Evolutionary conservation across 1,284 basidiomycete species (phyloP).

Genomic region (Sutorius eximius): DNA sequence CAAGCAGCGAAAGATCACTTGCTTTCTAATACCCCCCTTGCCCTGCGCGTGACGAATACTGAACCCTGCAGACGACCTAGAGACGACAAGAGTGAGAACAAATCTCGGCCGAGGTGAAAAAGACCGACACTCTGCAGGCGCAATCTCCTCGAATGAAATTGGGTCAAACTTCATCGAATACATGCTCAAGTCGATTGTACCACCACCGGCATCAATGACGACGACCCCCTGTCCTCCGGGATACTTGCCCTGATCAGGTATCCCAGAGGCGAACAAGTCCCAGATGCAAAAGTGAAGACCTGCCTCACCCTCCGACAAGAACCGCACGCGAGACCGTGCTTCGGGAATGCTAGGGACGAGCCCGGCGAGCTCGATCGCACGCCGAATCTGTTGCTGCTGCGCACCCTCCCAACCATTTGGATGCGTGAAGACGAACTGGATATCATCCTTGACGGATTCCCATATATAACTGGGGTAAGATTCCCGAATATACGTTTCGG

Average conservation of each 20-base stretch:
- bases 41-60: background rate
- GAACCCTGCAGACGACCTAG: background rate
- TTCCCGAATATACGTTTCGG: conserved; percentile 44
- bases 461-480: conserved; percentile 40
- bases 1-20: background rate
- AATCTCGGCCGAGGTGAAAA: too few relatives aligned
- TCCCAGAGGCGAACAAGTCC: conserved; percentile 13
- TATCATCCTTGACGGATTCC: conserved; percentile 26
- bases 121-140: conserved; percentile 37
- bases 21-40: background rate
- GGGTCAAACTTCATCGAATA: conserved; percentile 32
- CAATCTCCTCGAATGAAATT: conserved; percentile 34
- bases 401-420: conserved; percentile 40
- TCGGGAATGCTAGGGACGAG: conserved; percentile 20
- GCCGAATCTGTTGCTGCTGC: conserved; percentile 35
- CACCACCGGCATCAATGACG: conserved; percentile 33
- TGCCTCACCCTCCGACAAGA: conserved; percentile 48
- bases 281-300: conserved; percentile 43
- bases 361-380: conserved; percentile 30
- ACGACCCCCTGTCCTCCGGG: conserved; percentile 21
- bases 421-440: conserved; percentile 37
- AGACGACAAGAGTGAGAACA: too few relatives aligned
- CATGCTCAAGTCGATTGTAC: conserved; percentile 46
- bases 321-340: conserved; percentile 32
- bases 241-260: background rate